Base-by-base conservation (phyloP, 2,329 filamentous ascomycete genomes). In the Claviceps monticola region DNA sequence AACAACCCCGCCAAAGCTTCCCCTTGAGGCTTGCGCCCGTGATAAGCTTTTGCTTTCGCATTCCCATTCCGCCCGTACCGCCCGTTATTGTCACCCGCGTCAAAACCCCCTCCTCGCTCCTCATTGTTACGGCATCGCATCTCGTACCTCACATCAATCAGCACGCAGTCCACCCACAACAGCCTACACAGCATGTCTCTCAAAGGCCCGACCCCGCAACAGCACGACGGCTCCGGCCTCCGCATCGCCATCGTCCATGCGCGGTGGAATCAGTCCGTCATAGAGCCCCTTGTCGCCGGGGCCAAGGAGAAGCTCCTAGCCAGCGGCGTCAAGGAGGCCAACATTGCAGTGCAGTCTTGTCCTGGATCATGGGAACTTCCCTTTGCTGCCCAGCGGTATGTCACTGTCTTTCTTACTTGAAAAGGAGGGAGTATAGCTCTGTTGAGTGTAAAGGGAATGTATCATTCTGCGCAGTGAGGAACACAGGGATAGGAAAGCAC, bases 161-260 rank as follows among this genome's bases (percentile, higher is more conserved):
- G 34, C 34, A 23, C 34, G 23, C 19, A 6, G 17, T 14, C 21
- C 44, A 29, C n/a, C 17, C 9, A 11, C 29, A 42, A 11, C 29
- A 34, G 29, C 29, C 29, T 39, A 19, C 41, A 21, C 16, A 26
- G 9, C 45, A 72, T 74, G 67, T 72, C 73, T 54, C 70, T 75
- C 66, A 81, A 80, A 62, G 76, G 75, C 53, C 77, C 77, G n/a
- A 70, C 71, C 57, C 70, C 72, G 51, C 71, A 81, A 64, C 71
- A 76, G 60, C 75, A 80, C 68, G 74, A 83, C 65, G 85, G 86
- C 67, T 80, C 80, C 61, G 75, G 74, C 62, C 80, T 98, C 57
- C 88, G 93, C 64, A 84, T 98, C 65, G 91, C 86, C 65, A 97
- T 98, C 65, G 80, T 98, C 54, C 93, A 97, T 72, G 91, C 91